Conservation (phyloP, 345 rosid species). For the Raphanus sativus region DNA sequence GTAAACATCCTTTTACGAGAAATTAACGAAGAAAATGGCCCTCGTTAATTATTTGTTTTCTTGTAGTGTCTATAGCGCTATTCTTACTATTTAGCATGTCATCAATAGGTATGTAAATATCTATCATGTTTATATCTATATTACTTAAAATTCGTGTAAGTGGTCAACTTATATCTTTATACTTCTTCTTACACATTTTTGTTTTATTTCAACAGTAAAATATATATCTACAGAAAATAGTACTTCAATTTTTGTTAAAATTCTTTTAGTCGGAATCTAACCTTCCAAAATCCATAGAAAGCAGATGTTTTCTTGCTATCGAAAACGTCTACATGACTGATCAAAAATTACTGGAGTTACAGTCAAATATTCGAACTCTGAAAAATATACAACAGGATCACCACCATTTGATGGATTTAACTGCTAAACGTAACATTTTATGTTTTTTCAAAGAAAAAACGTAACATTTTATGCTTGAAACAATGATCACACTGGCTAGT, state of each 20-base stretch:
- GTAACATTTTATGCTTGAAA: neutral
- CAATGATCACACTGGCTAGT: neutral
- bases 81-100: conserved; percentile 18
- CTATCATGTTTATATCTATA: neutral
- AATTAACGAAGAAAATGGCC: too few relatives aligned
- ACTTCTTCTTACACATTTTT: neutral
- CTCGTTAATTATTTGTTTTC: too few relatives aligned
- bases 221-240: neutral
- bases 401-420: neutral
- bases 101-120: neutral
- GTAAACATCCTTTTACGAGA: too few relatives aligned
- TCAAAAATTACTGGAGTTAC: neutral
- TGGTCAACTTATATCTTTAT: neutral
- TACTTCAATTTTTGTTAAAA: neutral
- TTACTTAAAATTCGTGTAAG: neutral
- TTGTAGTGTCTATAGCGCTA: too few relatives aligned
- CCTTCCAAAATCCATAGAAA: neutral
- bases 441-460: too few relatives aligned
- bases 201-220: neutral
- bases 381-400: neutral
- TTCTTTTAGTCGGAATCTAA: neutral
- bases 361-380: neutral
- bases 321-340: neutral
- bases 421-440: neutral
- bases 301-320: neutral